Percentiles rank a stretch among this genome's conserved stretches.
phyloP scores from a whole-genome alignment of 2,329 filamentous ascomycete genomes.

The Penicillium glabrum region DNA sequence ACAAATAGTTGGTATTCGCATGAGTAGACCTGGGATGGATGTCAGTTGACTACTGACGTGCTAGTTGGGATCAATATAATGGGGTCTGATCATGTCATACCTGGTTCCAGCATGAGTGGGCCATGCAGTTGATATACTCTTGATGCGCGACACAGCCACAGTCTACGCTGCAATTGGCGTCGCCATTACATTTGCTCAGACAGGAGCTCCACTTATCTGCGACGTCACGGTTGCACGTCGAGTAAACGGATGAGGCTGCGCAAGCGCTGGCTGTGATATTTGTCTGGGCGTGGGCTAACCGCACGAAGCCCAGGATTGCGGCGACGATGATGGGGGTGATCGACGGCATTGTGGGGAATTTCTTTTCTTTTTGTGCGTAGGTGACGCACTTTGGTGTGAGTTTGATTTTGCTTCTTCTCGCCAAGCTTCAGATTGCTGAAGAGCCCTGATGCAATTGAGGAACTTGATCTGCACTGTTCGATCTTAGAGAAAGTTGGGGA shows the following conservation, averaged over 20 bases:
- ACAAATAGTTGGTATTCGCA: constrained; percentile 43
- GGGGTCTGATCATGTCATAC: constrained; percentile 10
- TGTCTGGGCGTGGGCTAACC: constrained; percentile 19
- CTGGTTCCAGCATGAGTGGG: constrained; percentile 41
- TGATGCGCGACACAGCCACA: constrained; percentile 26
- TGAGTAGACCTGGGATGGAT: constrained; percentile 32
- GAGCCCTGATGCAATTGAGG: neutral
- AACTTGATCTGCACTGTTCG: neutral
- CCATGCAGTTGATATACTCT: constrained; percentile 39
- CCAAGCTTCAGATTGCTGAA: neutral
- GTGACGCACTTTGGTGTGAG: neutral
- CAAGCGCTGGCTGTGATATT: constrained; percentile 24
- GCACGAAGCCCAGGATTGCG: constrained; percentile 13
- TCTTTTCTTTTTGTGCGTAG: neutral
- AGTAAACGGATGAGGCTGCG: constrained; percentile 17
- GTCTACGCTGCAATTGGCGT: constrained; percentile 21
- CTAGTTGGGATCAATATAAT: neutral
- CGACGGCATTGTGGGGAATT: constrained; percentile 13
- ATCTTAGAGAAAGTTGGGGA: neutral
- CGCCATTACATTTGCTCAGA: constrained; percentile 17
- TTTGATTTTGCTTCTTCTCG: neutral
- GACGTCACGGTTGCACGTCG: constrained; percentile 22
- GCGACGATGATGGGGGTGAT: constrained; percentile 12
- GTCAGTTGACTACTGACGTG: neutral
- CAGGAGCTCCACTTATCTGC: constrained; percentile 21